phyloP scores from a whole-genome alignment of 2,329 filamentous ascomycete genomes.

The Leptoxyphium fumago region DNA sequence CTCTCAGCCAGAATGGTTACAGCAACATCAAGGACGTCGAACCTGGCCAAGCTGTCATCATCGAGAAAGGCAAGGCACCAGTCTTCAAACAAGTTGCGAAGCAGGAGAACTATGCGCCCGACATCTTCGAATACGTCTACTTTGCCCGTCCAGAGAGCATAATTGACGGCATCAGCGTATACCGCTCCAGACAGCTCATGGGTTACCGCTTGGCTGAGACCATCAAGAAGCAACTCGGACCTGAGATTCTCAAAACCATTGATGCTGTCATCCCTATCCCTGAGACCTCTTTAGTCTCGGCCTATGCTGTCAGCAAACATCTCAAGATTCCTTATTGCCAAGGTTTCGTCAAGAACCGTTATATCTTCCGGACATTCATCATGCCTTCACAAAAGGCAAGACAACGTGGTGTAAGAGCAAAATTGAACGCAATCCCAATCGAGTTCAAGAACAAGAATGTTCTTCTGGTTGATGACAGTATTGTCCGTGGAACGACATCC shows the following conservation, averaged over 20 bases:
- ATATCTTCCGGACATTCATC: conserved; percentile 78
- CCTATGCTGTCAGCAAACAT: conserved; percentile 58
- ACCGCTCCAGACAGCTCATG: conserved; percentile 76
- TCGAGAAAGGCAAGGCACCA: conserved; percentile 60
- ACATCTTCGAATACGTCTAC: conserved; percentile 82
- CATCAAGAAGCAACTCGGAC: conserved; percentile 51
- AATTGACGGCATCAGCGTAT: conserved; percentile 79
- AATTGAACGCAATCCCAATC: conserved; percentile 71
- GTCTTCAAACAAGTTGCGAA: conserved; percentile 61
- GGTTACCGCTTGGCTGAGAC: conserved; percentile 64
- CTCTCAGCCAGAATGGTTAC: conserved; percentile 69
- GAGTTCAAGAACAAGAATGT: conserved; percentile 75
- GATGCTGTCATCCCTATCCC: conserved; percentile 76
- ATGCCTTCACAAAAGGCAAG: conserved; percentile 69
- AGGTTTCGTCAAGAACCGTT: conserved; percentile 80
- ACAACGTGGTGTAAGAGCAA: conserved; percentile 76
- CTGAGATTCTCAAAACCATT: conserved; percentile 57
- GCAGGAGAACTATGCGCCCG: conserved; percentile 58
- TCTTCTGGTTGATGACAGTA: conserved; percentile 75
- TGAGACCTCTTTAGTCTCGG: conserved; percentile 70
- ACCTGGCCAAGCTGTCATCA: conserved; percentile 74
- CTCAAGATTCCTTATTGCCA: conserved; percentile 65
- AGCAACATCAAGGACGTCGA: conserved; percentile 59
- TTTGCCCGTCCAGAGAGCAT: conserved; percentile 68
- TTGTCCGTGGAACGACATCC: conserved; percentile 74